Evolutionary conservation across 495 filamentous ascomycete species (phyloP).

Genomic region (Friedmanniomyces simplex): DNA sequence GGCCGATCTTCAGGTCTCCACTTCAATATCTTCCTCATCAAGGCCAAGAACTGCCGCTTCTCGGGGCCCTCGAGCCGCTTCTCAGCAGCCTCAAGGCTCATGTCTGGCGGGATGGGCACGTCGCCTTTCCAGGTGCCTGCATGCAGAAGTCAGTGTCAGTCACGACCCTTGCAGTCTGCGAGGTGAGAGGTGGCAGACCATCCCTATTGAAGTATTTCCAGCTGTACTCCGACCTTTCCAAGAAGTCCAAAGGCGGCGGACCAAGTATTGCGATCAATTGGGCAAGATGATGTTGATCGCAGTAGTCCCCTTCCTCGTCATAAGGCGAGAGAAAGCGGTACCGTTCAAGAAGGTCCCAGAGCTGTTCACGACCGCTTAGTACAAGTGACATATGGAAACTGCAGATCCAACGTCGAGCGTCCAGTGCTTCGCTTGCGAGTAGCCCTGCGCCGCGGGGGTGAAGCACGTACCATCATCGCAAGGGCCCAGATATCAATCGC

Average conservation of each 20-base stretch:
- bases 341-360: slow-evolving; percentile 31
- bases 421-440: too few species aligned
- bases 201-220: slow-evolving; percentile 3
- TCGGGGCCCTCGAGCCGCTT: slow-evolving; percentile 23
- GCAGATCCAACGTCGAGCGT: too few species aligned
- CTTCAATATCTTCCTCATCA: slow-evolving; percentile 24
- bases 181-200: background rate
- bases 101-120: slow-evolving; percentile 15
- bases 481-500: slow-evolving; percentile 43
- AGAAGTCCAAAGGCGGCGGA: slow-evolving; percentile 24
- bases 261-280: slow-evolving; percentile 30
- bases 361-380: slow-evolving; percentile 7
- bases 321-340: slow-evolving; percentile 16
- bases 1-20: slow-evolving; percentile 20
- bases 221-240: slow-evolving; percentile 8
- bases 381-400: too few species aligned
- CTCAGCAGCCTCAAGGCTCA: slow-evolving; percentile 12
- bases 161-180: too few species aligned
- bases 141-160: background rate
- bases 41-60: slow-evolving; percentile 19
- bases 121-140: slow-evolving; percentile 18
- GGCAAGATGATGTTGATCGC: slow-evolving; percentile 25
- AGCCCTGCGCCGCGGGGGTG: too few species aligned
- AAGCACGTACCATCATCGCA: slow-evolving; percentile 38
- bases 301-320: slow-evolving; percentile 12